Evolutionary conservation across 306 rosid species (phyloP), one percentile per base, ranked within the genome.

Genomic region (Begonia fuchsioides): DNA sequence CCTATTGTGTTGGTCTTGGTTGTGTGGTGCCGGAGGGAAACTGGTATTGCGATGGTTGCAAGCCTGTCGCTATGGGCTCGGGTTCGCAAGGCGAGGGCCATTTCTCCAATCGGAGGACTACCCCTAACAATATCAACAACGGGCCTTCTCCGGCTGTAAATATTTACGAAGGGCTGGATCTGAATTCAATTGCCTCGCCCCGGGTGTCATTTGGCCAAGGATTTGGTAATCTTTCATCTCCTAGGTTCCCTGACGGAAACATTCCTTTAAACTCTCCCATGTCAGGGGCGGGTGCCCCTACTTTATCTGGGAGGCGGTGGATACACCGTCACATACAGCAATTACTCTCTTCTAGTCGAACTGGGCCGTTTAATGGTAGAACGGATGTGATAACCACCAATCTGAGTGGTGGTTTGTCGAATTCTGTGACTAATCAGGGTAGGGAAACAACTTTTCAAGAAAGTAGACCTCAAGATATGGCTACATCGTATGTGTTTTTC

Each of bases 1-100:
- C 98, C 15, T 92, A 70, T 52, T 90, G 95, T 26, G 94, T 85
- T 50, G 98, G 98, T 72, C 85, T 85, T 69, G 96, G 87, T 12
- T 61, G 60, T 46, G 96, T 75, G 68, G 98, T 92, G 35, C 98
- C 98, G 1, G 94, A 73, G 53, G 98, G 96, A 43, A 82, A 82
- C 72, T 92, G 98, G 98, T 92, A 85, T 55, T 79, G 97, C 67
- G 71, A 65, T 32, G 93, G 77, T 55, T 90, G 97, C 67, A 75
- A 75, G 69, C 83, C 85, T 45, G 76, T 60, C 51, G 87, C 82
- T 52, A 59, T 77, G 70, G 95, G 66, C 72, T 81, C 93, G 69
- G 72, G 77, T 60, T 76, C 83, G 60, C 87, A 80, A 59, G 76
- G 55, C 58, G 80, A 69, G 66, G 78, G 70, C 66, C 54, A 60